Base-by-base conservation (phyloP, 192 early-diverging fungal genomes). In the Helicostylum pulchrum region DNA sequence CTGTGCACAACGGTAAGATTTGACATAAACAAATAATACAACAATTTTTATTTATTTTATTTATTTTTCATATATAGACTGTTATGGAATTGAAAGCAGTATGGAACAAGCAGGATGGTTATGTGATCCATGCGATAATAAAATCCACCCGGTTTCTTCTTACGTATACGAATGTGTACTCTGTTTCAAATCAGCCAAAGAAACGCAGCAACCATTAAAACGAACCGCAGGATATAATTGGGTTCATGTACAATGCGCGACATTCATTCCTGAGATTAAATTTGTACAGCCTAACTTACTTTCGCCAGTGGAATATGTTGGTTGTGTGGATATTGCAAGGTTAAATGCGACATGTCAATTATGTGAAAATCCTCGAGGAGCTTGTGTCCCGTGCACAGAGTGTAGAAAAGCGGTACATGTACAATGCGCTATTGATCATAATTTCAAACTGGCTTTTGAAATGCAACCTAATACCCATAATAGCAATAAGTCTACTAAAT, bases 151-250 rank as follows among this genome's bases (percentile, higher is more conserved):
- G 0, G 72, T 75, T 0, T 77, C 84, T 4, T 85, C 86, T 10
- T 86, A 78, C 46, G 81, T 83, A 49, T 90, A 90, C 63, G 55
- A 67, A 31, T 92, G 90, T 65, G 68, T 87, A 0, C 62, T 92
- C 8, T 92, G 90, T 55, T 66, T 73, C 51, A 77, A 78, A 44
- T 68, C 67, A 1, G 53, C 58, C 0, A 66, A 72, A 12, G 39
- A 54, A 1, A 45, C 57, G 4, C 78, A 73, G 1, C 73, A 80
- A 19, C 77, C 88, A 10, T 73, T 90, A 57, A 90, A 89, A 67
- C 78, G 74, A 17, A 90, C 90, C 1, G 78, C 79, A n/a, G 87
- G 84, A 2, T 86, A 88, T 66, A 88, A 88, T 62, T 92, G 90
- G 90, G 88, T 79, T 2, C 90, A 92, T 69, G 76, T 90, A 5